Evolutionary conservation across 345 rosid species (phyloP), one percentile per base, ranked within the genome.

Genomic region (Dimocarpus longan): DNA sequence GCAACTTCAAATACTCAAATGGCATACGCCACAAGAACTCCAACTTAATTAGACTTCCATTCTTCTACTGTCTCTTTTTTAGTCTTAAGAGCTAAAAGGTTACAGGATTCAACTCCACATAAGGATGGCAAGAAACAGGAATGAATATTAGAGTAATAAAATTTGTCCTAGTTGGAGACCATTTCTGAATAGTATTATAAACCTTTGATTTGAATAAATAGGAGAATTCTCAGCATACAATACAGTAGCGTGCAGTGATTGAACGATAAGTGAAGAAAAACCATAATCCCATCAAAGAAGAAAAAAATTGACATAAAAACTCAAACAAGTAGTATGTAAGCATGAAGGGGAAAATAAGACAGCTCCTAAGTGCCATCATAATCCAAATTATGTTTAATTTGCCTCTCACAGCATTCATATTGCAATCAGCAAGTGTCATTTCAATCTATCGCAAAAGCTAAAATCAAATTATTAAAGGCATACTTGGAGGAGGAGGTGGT

Each of bases 401-500:
- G 60, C 42, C 39, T 18, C 74, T 54, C 32, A 52, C 11, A 10
- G 64, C 16, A 32, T 18, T 18, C 48, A 44, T 19, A 18, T 72
- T 57, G 37, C 37, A 32, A 32, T 32, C 56, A 50, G 10, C 56
- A 50, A 50, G 56, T 50, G 22, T 68, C 15, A 22, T 24, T 37
- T 12, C 8, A 52, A 43, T 10, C 37, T 56, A 18, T 0, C 22
- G 44, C 3, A 57, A 10, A 18, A 75, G 71, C 26, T 63, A 10
- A 78, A 72, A 74, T 40, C 12, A 7, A 56, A 74, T 39, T 22
- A 69, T 8, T 78, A 75, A 50, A 66, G 18, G 26, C 73, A 78
- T 89, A 95, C 97, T 83, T 70, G 88, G 80, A 76, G 82, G 50
- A 5, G 83, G 52, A 4, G 87, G 71, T 10, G 74, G 39, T 7